phyloP scores from a whole-genome alignment of 768 basidiomycete genomes.

The Panaeolus cyanescens region DNA sequence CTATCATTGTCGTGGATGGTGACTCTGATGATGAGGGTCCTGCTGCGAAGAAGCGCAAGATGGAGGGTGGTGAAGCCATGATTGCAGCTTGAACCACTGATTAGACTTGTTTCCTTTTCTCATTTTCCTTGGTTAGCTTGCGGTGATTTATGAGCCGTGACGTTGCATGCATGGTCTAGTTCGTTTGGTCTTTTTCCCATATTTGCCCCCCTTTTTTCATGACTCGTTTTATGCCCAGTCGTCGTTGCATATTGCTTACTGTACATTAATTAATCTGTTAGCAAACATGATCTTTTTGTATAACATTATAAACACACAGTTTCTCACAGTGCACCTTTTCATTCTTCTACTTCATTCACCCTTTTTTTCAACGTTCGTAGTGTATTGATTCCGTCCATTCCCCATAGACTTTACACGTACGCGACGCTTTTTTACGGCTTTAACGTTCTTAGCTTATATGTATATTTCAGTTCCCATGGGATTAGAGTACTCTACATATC shows the following conservation, averaged over 20 bases:
- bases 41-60: slow-evolving; percentile 56
- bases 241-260: slow-evolving; percentile 2
- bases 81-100: slow-evolving; percentile 12
- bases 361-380: not conserved
- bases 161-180: not conserved
- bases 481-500: not conserved
- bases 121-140: slow-evolving; percentile 2
- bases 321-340: not conserved
- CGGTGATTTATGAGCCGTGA: not conserved
- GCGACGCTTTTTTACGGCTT: not conserved
- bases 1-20: slow-evolving; percentile 67
- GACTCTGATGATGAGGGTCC: slow-evolving; percentile 61
- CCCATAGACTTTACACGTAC: not conserved
- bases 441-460: not conserved
- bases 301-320: not conserved
- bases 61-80: slow-evolving; percentile 30
- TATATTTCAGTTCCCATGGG: not conserved
- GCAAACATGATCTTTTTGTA: slow-evolving; percentile 2
- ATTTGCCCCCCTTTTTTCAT: not conserved
- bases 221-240: not conserved
- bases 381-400: not conserved
- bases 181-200: not conserved
- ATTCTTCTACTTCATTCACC: not conserved
- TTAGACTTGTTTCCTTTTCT: slow-evolving; percentile 8
- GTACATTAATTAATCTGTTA: slow-evolving; percentile 4